Conservation (phyloP, 768 basidiomycete species). For the Tubosaeta sp. region DNA sequence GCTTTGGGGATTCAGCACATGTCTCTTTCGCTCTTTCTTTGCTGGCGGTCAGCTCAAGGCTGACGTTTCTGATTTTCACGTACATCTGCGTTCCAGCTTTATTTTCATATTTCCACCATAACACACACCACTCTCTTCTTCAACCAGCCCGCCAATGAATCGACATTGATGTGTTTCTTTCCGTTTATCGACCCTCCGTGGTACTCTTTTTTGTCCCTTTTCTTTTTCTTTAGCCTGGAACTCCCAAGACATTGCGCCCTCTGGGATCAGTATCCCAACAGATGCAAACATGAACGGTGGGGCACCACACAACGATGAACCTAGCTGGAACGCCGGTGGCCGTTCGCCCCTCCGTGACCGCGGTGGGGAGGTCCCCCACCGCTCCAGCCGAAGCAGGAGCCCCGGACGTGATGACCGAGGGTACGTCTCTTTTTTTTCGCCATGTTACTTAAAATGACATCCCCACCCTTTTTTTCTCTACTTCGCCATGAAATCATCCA, state of each 20-base stretch:
- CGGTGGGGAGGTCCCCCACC: constrained; percentile 50
- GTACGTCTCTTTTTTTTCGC: constrained; percentile 36
- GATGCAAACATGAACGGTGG: constrained; percentile 44
- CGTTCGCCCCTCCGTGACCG: constrained; percentile 39
- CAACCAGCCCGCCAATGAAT: constrained; percentile 30
- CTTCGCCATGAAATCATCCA: not conserved
- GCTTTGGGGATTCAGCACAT: constrained; percentile 23
- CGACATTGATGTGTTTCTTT: constrained; percentile 41
- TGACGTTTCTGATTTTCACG: constrained; percentile 22
- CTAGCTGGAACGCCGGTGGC: constrained; percentile 46
- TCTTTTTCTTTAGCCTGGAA: constrained; percentile 67
- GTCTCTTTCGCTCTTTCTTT: constrained; percentile 8
- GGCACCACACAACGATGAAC: constrained; percentile 48
- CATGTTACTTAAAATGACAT: not conserved
- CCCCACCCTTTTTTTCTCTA: not conserved
- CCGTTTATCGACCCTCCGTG: constrained; percentile 22
- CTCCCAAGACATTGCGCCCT: constrained; percentile 75
- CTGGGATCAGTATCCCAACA: constrained; percentile 71
- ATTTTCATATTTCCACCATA: constrained; percentile 10
- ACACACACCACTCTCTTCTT: constrained; percentile 18
- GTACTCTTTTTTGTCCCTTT: constrained; percentile 6
- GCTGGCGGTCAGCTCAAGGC: constrained; percentile 34
- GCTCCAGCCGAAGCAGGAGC: constrained; percentile 78
- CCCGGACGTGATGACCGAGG: constrained; percentile 57
- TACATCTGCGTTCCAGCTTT: constrained; percentile 2